Evolutionary conservation across 2,329 filamentous ascomycete species (phyloP), one percentile per base, ranked within the genome.

Genomic region (Fonsecaea pedrosoi): DNA sequence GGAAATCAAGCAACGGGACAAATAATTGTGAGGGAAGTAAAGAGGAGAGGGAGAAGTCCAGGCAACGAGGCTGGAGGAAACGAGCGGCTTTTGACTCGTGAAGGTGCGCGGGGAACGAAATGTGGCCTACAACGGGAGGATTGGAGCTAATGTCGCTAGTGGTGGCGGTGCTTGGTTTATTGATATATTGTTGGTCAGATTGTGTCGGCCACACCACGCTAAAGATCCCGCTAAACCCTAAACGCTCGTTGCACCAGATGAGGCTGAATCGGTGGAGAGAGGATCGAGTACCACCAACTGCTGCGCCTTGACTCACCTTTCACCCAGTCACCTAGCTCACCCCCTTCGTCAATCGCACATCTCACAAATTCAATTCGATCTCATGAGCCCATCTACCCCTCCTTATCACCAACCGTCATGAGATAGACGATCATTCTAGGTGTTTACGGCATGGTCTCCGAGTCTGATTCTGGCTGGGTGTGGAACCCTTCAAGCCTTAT

Each of bases 21-120:
- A 18, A 45, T n/a, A 42, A 42, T 42, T 42, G 12, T 18, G 18
- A 21, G 3, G 4, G 18, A 30, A 40, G 35, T 0, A 15, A 7
- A 62, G 15, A 25, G 50, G 48, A 50, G 18, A 13, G 38, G 10
- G 42, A 35, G n/a, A 42, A 48, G 38, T 40, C 3, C 50, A 55
- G 50, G 53, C 50, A 32, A 48, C 53, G 56, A 55, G 60, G 60
- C 60, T 62, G 50, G 60, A 42, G 55, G 55, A 35, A 42, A 30
- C 2, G 34, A 42, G 35, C 10, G 30, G 12, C n/a, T 30, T 58
- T 58, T 58, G 34, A 34, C n/a, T 40, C n/a, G 55, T 10, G 3
- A 4, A 12, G 8, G 37, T 13, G 55, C 37, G 30, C 53, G 30
- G 55, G 55, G 55, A 25, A 25, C 15, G 55, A 38, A 18, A 30